Base-by-base conservation (phyloP, 495 filamentous ascomycete genomes). In the Tuber indicum region DNA sequence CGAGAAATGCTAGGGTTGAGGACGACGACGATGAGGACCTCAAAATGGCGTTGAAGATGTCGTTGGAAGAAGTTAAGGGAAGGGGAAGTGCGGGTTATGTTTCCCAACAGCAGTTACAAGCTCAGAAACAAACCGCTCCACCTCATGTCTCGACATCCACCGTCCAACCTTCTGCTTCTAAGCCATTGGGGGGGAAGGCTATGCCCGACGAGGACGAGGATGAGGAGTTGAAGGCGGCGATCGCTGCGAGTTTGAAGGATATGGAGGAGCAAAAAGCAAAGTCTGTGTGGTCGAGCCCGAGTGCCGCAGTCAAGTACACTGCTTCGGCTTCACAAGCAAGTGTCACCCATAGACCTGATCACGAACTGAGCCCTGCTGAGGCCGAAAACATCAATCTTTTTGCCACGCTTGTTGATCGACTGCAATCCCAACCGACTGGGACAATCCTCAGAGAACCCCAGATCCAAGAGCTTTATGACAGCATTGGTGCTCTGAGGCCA, bases 251-350 rank as follows among this genome's bases (percentile, higher is more conserved):
- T n/a, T 84, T 99, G 70, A 91, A 92, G 70, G 96, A 99, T 83
- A 98, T 98, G 95, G 96, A 99, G 85, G 91, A 97, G 83, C 96
- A 99, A 80, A 98, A 98, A 85, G 93, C 96, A 84, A 91, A 89
- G 77, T 84, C 82, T 69, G 73, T 76, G 39, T 84, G 82, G 82
- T 81, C 82, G 32, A 81, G 77, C 36, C 77, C 79, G 19, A 75
- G 45, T 9, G 70, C 58, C 44, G 76, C 84, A 8, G 85, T 84
- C 52, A 81, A 74, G 66, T 78, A 84, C 0, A 82, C 84, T 2
- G 78, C 86, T 23, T 80, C 86, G 43, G 58, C 26, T 36, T 85
- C 85, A 1, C 85, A 87, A 23, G 83, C 86, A 6, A 85, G 88
- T 26, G 81, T 86, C 3, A 84, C 87, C 66, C 74, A 83, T 39